Evolutionary conservation across 306 rosid genomes (phyloP), one percentile per base, ranked within the genome.

Genomic region (Medicago lupulina): DNA sequence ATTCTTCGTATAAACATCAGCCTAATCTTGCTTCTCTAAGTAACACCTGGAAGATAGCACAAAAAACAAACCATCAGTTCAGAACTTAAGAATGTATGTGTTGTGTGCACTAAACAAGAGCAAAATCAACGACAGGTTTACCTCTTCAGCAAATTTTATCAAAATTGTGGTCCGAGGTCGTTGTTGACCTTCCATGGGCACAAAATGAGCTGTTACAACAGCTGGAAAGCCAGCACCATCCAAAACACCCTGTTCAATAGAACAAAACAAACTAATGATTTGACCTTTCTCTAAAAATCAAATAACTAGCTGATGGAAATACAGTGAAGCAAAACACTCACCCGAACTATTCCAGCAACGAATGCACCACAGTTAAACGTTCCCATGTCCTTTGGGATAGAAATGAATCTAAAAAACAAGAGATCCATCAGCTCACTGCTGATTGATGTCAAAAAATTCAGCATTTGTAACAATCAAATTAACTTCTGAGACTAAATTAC

Each of bases 301-400:
- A 76, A 71, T 47, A 31, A 44, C 60, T 9, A 74, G 67, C 11
- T 11, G 61, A 69, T 51, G 46, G 44, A 60, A 67, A 65, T 31
- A 66, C 50, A 72, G 61, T 13, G 1, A 74, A 71, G 55, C 34
- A 58, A 71, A 76, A 64, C 66, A 74, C 92, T 85, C 74, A 95
- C 98, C 84, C 96, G 85, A 36, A 95, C 98, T 85, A 95, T 90
- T 85, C 98, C 98, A 79, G 96, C 98, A 71, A 95, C 98, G 83
- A 95, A 95, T 17, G 97, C 98, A 23, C 98, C 98, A 50, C 98
- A 95, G 66, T 95, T 92, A 84, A 92, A 95, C 16, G 98, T 91
- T 47, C 98, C 98, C 97, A 95, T 95, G 89, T 95, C 98, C 86
- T 92, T 95, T 8, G 98, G 98, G 73, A 95, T 90, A 46, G 97